These are phyloP conservation scores for Meyerozyma sp. DNA, from an alignment of 1,139 yeast species.

Conservation along the genomic window DNA sequence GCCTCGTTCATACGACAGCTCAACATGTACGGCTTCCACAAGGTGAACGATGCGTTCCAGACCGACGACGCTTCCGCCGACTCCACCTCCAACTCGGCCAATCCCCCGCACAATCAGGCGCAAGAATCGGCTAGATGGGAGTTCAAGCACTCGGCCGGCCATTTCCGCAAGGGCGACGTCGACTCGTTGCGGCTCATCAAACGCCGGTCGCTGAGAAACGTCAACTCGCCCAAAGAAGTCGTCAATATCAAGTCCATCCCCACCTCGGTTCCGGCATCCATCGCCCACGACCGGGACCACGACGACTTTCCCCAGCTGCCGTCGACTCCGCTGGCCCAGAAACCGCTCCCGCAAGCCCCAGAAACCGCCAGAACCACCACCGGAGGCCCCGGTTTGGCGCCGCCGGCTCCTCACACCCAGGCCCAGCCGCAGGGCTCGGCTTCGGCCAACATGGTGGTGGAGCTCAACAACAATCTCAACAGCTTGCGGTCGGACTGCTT, in stretches of 20 bases:
- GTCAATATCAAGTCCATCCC: constrained; percentile 32
- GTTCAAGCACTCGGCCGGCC: constrained; percentile 62
- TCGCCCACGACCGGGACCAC: constrained; percentile 5
- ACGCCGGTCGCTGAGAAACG: constrained; percentile 57
- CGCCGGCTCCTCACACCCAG: background rate
- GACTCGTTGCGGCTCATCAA: constrained; percentile 55
- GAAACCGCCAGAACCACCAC: background rate
- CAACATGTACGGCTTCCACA: constrained; percentile 58
- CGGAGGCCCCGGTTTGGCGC: background rate
- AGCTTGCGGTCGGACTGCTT: constrained; percentile 1
- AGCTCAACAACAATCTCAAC: constrained; percentile 1
- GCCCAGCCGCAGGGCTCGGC: background rate
- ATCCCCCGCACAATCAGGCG: constrained; percentile 2
- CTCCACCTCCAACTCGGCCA: constrained; percentile 3
- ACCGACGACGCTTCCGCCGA: constrained; percentile 11
- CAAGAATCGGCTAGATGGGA: constrained; percentile 45
- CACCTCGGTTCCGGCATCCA: constrained; percentile 16
- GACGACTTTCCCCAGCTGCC: constrained; percentile 7
- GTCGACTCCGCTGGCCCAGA: background rate
- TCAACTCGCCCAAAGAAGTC: constrained; percentile 37
- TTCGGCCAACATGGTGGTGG: constrained; percentile 1
- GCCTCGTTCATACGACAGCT: constrained; percentile 63
- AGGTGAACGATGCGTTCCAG: constrained; percentile 45
- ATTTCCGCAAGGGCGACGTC: constrained; percentile 61
- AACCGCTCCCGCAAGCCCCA: background rate